Base-by-base conservation (phyloP, 1,284 basidiomycete genomes). In the Limonomyces culmigenus region DNA sequence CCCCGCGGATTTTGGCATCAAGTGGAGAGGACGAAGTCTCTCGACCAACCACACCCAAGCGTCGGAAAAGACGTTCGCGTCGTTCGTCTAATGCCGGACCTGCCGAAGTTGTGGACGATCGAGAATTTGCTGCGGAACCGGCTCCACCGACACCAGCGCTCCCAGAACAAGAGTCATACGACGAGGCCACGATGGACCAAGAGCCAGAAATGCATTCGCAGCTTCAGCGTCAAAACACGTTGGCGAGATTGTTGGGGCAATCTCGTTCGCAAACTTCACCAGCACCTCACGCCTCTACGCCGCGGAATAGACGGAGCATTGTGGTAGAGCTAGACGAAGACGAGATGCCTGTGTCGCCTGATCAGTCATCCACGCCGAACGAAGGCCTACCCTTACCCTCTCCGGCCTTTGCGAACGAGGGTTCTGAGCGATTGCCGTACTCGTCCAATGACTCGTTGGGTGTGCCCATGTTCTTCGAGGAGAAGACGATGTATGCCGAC, bases 311-410 rank as follows among this genome's bases (percentile, higher is more conserved):
- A 36, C 62, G 78, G 45, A 75, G 77, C 46, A 65, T 77, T 14
- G 59, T 84, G 1, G 64, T 84, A 30, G 77, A 79, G 49, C 74
- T 79, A 35, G 75, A 76, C 25, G 70, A 75, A 8, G n/a, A n/a
- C n/a, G n/a, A n/a, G n/a, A n/a, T n/a, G n/a, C n/a, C n/a, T n/a
- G n/a, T n/a, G n/a, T n/a, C n/a, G n/a, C n/a, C n/a, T n/a, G n/a
- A n/a, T n/a, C n/a, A n/a, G n/a, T n/a, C n/a, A n/a, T n/a, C n/a
- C n/a, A n/a, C n/a, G n/a, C n/a, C n/a, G n/a, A n/a, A n/a, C n/a
- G n/a, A n/a, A n/a, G n/a, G n/a, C n/a, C n/a, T n/a, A n/a, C n/a
- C n/a, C n/a, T n/a, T n/a, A n/a, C n/a, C n/a, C n/a, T n/a, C n/a
- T n/a, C n/a, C n/a, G n/a, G n/a, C n/a, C n/a, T n/a, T n/a, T n/a